Evolutionary conservation across 306 rosid genomes (phyloP), one percentile per base, ranked within the genome.

Genomic region (Quercus aquifolioides): DNA sequence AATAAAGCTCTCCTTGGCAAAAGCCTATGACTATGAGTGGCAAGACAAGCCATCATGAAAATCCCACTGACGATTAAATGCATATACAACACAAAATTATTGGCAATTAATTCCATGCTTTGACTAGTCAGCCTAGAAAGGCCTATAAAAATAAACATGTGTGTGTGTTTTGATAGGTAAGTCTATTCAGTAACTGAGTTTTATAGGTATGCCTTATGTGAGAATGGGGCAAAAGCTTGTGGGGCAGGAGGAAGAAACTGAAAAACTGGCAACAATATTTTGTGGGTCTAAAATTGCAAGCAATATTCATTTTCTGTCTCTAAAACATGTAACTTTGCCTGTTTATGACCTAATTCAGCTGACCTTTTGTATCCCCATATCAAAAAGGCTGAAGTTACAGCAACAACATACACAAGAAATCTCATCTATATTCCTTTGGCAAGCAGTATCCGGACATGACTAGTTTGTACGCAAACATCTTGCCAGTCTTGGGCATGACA

Each of bases 261-360:
- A 23, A 72, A 54, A 74, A 20, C 35, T 79, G 57, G 51, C 23
- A 60, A 82, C 74, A 77, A 67, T 54, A 23, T 56, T 62, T 54
- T 7, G 33, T 30, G 43, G 73, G 74, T 73, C 64, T 62, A 79
- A 84, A 68, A 82, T 55, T 60, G 71, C 76, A 69, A 75, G 69
- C 30, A 74, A 67, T 25, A 49, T 33, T 81, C 71, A 57, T 72
- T 76, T 73, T 51, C 55, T 26, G 74, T 58, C 55, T 82, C 68
- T 77, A 63, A 81, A 79, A 38, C 65, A 74, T 70, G 23, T 51
- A 38, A 25, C 56, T 67, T 74, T 74, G 78, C 78, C 81, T 33
- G 74, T 49, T 79, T 78, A 78, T 82, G 81, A 83, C 76, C 74
- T 74, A 75, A 23, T 64, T 38, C 15, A 38, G 76, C 75, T 31